phyloP scores from a whole-genome alignment of 2,329 filamentous ascomycete species.

The Furcasterigmium furcatum region DNA sequence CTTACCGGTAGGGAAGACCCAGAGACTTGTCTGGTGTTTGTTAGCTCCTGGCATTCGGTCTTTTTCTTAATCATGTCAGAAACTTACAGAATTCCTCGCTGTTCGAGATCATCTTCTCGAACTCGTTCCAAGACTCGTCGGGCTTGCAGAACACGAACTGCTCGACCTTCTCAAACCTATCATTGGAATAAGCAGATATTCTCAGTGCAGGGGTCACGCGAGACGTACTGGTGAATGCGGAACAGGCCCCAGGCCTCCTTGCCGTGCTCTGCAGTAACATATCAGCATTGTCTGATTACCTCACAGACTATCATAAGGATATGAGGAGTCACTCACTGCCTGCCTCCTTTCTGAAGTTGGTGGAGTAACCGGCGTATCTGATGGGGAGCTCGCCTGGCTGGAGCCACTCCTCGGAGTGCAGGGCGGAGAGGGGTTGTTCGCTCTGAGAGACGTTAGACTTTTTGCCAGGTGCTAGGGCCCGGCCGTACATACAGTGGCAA shows the following conservation, averaged over 20 bases:
- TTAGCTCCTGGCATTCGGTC: slow-evolving; percentile 40
- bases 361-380: slow-evolving; percentile 89
- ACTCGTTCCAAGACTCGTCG: slow-evolving; percentile 88
- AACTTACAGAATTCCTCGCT: slow-evolving; percentile 96
- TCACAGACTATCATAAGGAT: too few species aligned
- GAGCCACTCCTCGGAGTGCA: slow-evolving; percentile 94
- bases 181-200: not conserved
- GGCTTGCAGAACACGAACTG: slow-evolving; percentile 81
- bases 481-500: slow-evolving; percentile 56
- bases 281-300: too few species aligned
- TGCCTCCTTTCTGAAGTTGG: slow-evolving; percentile 94
- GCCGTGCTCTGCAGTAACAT: slow-evolving; percentile 10
- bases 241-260: slow-evolving; percentile 68
- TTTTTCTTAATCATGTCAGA: slow-evolving; percentile 68
- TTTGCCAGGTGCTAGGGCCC: too few species aligned
- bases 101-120: slow-evolving; percentile 86
- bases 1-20: slow-evolving; percentile 1
- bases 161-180: slow-evolving; percentile 46
- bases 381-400: slow-evolving; percentile 81
- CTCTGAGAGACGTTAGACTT: not conserved
- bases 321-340: slow-evolving; percentile 73
- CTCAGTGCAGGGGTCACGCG: slow-evolving; percentile 20
- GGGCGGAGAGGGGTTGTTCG: slow-evolving; percentile 90
- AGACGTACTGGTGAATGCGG: slow-evolving; percentile 74
- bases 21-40: not conserved